Percentiles rank a stretch among this genome's conserved stretches.
These are phyloP conservation scores for Leccinum broughii DNA, from an alignment of 768 basidiomycete species.

Conservation along the genomic window DNA sequence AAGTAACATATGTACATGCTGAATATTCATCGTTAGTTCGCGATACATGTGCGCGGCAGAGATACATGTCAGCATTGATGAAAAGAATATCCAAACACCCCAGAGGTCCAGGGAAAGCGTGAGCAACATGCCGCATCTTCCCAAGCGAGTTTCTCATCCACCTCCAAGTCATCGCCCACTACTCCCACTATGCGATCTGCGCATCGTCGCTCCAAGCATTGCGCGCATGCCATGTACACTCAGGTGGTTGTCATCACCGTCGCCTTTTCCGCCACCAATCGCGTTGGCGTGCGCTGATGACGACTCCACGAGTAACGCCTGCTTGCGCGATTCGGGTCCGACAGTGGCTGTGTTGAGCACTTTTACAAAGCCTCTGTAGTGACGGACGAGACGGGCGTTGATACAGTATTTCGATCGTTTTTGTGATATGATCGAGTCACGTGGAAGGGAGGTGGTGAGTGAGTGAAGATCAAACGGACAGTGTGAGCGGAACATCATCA, in stretches of 20 bases:
- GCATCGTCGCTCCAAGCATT: constrained; percentile 8
- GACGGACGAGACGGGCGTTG: not conserved
- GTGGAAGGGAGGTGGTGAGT: not conserved
- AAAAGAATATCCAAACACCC: not conserved
- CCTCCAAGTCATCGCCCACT: not conserved
- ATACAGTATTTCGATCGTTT: not conserved
- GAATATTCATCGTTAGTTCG: not conserved
- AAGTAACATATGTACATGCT: not conserved
- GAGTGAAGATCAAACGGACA: not conserved
- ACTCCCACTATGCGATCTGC: constrained; percentile 5
- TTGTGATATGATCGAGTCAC: not conserved
- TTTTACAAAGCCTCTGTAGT: constrained; percentile 50
- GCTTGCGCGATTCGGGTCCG: constrained; percentile 11
- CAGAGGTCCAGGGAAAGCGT: not conserved
- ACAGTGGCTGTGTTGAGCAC: constrained; percentile 49
- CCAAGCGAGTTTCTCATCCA: not conserved
- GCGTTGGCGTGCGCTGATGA: not conserved
- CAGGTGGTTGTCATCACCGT: not conserved
- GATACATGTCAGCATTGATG: not conserved
- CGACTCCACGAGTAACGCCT: constrained; percentile 8
- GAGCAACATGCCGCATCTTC: not conserved
- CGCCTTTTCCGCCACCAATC: not conserved
- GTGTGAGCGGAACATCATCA: not conserved
- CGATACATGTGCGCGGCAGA: not conserved
- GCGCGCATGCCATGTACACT: not conserved